Percentiles rank a stretch among this genome's conserved stretches.
Evolutionary conservation across 1,139 yeast genomes (phyloP).

Genomic region (Magnusiomyces sp.): DNA sequence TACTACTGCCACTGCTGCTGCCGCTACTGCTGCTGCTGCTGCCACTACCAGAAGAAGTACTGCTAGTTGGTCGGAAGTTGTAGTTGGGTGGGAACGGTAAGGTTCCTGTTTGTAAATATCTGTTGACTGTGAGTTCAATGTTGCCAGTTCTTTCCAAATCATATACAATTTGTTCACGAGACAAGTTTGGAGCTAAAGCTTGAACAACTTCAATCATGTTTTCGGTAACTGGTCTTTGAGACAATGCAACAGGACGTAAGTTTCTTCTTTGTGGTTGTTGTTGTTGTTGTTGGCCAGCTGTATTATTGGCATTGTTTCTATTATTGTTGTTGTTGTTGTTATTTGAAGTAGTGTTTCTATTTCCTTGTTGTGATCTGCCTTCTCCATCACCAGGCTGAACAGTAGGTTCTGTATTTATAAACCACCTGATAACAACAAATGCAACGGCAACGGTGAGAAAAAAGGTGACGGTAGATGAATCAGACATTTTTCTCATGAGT

Average conservation of each 20-base stretch:
- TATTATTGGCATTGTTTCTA: slow-evolving; percentile 5
- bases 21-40: neutral
- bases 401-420: slow-evolving; percentile 43
- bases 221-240: slow-evolving; percentile 51
- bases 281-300: neutral
- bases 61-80: slow-evolving; percentile 6
- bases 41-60: neutral
- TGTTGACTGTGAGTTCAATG: slow-evolving; percentile 71
- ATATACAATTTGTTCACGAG: slow-evolving; percentile 54
- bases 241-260: slow-evolving; percentile 9
- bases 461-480: slow-evolving; percentile 45
- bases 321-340: neutral
- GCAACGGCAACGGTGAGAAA: slow-evolving; percentile 43
- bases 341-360: neutral
- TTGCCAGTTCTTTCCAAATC: slow-evolving; percentile 60
- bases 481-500: slow-evolving; percentile 30
- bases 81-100: slow-evolving; percentile 59
- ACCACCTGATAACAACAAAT: slow-evolving; percentile 53
- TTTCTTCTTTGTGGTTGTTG: slow-evolving; percentile 17
- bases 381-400: slow-evolving; percentile 6
- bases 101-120: slow-evolving; percentile 52
- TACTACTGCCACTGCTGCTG: neutral
- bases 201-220: slow-evolving; percentile 84
- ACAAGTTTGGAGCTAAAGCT: slow-evolving; percentile 67
- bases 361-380: slow-evolving; percentile 3